Evolutionary conservation across 345 rosid species (phyloP), one percentile per base, ranked within the genome.

Genomic region (Rhodamnia argentea): DNA sequence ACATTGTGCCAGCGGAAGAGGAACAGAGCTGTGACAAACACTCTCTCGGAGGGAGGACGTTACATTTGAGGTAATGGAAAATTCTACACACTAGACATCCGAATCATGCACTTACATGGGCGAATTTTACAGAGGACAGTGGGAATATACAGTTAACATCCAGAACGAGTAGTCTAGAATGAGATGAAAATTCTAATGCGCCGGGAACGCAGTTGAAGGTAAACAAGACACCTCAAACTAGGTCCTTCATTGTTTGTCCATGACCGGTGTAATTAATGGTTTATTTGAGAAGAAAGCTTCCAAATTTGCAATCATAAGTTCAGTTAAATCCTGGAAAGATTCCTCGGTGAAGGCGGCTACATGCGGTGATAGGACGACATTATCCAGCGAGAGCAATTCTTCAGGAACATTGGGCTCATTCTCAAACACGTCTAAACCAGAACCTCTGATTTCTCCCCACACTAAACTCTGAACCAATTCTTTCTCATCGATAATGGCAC

Each of bases 341-440:
- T 91, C 93, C 15, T 88, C 54, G 10, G 93, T 90, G 76, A 88
- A 81, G 47, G 83, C 89, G 13, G 90, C 93, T 10, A 27, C 11
- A 20, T 88, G 91, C 3, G 92, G 92, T 1, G 93, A 87, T 42
- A 91, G 76, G 54, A 91, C 89, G 14, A 90, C 91, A 74, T 89
- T 91, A n/a, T 91, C 91, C 87, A 89, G 81, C 7, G 51, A 78
- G 26, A 86, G 83, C 15, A 90, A 83, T 83, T 88, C 87, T 60
- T 86, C 7, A 13, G 91, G 89, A 76, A 90, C 87, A 83, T 84
- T 5, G 51, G 92, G 92, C 83, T 91, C 92, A 82, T 90, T 54
- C 91, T 89, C 92, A 82, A 89, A 90, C 86, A 91, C 93, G 83
- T 91, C 92, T 84, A 91, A 85, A 12, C 92, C 92, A 58, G 92